These are phyloP conservation scores for Tuber microsphaerosporum DNA, from an alignment of 495 filamentous ascomycete species.

Conservation along the genomic window DNA sequence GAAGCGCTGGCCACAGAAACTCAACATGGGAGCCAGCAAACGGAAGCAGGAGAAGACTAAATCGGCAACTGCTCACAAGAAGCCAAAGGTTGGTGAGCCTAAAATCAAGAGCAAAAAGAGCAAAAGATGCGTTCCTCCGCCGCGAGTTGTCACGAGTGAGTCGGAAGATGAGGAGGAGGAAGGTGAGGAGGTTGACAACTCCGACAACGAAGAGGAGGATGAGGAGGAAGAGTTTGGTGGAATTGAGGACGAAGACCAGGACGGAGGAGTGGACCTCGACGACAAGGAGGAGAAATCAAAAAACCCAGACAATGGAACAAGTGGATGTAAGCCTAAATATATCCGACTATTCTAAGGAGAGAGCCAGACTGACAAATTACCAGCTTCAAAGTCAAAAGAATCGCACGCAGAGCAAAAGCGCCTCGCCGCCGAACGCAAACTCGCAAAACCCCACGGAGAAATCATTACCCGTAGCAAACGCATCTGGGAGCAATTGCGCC, in stretches of 20 bases:
- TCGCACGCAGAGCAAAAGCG: conserved; percentile 88
- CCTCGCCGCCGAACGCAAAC: conserved; percentile 78
- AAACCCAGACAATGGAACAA: conserved; percentile 11
- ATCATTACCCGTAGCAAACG: conserved; percentile 84
- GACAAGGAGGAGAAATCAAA: conserved; percentile 4
- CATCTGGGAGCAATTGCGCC: conserved; percentile 87
- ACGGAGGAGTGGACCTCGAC: conserved; percentile 15
- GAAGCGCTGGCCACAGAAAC: conserved; percentile 1
- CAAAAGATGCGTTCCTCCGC: conserved; percentile 1
- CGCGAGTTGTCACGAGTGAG: not conserved
- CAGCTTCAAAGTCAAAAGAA: conserved; percentile 58
- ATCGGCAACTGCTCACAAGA: conserved; percentile 22
- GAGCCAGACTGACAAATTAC: conserved; percentile 19
- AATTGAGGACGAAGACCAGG: conserved; percentile 27
- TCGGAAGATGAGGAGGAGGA: not conserved
- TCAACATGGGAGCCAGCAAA: conserved; percentile 33
- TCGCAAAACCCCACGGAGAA: conserved; percentile 84
- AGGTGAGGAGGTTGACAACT: conserved; percentile 9
- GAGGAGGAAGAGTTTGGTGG: conserved; percentile 15
- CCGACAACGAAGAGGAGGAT: conserved; percentile 12
- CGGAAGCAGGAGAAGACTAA: conserved; percentile 34
- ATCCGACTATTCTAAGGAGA: not conserved
- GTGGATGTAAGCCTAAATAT: conserved; percentile 21
- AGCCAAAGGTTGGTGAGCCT: conserved; percentile 26
- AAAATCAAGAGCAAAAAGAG: conserved; percentile 18